These are phyloP conservation scores for Plasmodium gaboni DNA, from an alignment of 169 alveolate species.

Conservation along the genomic window DNA sequence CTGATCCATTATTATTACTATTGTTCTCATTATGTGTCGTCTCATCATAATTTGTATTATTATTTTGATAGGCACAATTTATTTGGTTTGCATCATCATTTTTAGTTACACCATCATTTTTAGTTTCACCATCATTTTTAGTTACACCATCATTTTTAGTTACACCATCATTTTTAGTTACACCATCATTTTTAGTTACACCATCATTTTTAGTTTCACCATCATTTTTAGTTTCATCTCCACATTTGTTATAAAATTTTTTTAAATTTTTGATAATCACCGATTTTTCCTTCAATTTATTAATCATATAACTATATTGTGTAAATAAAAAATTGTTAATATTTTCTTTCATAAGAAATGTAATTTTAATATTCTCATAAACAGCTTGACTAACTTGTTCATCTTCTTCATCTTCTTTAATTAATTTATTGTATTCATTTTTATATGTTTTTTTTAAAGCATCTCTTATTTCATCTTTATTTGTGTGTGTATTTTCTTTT, in stretches of 20 bases:
- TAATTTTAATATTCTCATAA: slow-evolving; percentile 53
- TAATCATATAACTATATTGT: slow-evolving; percentile 71
- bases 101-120: background rate
- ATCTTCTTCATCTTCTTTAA: slow-evolving; percentile 64
- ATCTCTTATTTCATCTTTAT: slow-evolving; percentile 56
- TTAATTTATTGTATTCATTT: slow-evolving; percentile 45
- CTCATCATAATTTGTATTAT: background rate
- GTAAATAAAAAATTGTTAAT: slow-evolving; percentile 65
- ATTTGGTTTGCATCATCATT: background rate
- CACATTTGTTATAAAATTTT: background rate
- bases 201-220: background rate
- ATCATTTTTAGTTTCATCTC: background rate
- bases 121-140: background rate
- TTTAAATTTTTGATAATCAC: slow-evolving; percentile 38
- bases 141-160: background rate
- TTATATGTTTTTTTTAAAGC: slow-evolving; percentile 39
- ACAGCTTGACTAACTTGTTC: slow-evolving; percentile 31
- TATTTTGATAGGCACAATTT: background rate
- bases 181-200: background rate
- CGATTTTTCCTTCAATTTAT: slow-evolving; percentile 55
- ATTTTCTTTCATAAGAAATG: slow-evolving; percentile 66
- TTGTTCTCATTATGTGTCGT: too few relatives aligned
- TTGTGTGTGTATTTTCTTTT: slow-evolving; percentile 18
- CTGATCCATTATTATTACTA: too few relatives aligned
- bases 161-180: background rate